Evolutionary conservation across 2,329 filamentous ascomycete species (phyloP).

Genomic region (Sporothrix luriei): DNA sequence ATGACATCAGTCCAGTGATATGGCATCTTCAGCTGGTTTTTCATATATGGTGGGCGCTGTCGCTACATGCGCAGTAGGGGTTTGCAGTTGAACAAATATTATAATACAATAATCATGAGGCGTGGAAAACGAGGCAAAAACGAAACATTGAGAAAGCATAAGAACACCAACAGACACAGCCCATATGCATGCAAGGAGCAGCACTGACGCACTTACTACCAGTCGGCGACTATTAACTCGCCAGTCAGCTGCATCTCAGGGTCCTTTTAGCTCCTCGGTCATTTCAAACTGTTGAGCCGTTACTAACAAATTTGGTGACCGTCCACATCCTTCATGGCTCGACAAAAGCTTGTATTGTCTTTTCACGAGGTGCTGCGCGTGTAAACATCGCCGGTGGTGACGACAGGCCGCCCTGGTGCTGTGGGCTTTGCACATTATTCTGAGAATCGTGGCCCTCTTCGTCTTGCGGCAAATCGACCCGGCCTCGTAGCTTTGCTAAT

Average conservation of each 20-base stretch:
- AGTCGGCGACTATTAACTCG: neutral
- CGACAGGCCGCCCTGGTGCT: neutral
- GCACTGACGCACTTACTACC: neutral
- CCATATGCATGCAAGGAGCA: neutral
- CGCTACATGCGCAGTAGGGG: neutral
- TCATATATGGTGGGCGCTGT: neutral
- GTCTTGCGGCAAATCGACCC: neutral
- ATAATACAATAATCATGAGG: neutral
- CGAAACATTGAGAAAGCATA: neutral
- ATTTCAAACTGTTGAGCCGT: neutral
- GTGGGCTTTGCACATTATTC: neutral
- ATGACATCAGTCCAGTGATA: too few species aligned
- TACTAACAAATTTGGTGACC: neutral
- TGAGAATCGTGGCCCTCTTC: neutral
- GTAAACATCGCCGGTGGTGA: neutral
- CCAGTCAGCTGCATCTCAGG: neutral
- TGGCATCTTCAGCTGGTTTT: neutral
- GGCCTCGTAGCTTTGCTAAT: neutral
- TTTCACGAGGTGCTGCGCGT: neutral
- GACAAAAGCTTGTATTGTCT: slow-evolving; percentile 20
- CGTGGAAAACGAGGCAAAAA: neutral
- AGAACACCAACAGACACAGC: neutral
- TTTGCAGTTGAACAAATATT: neutral
- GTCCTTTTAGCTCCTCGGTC: neutral
- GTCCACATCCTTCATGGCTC: neutral